phyloP scores from a whole-genome alignment of 1,284 basidiomycete genomes.

The Hypsizygus ulmarius region DNA sequence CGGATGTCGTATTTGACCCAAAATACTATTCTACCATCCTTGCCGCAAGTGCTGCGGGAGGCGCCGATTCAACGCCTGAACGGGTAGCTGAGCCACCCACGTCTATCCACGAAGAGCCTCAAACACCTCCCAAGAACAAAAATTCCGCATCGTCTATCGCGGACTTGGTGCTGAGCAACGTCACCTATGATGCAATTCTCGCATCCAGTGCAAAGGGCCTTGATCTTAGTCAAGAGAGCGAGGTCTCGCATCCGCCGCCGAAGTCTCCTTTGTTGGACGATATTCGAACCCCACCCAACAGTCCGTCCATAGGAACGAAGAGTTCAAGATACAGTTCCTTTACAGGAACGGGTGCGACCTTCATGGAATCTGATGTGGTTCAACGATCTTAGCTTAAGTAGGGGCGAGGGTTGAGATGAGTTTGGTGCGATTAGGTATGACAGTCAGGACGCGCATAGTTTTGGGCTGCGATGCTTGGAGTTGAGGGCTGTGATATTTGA shows the following conservation, averaged over 20 bases:
- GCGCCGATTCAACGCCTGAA: not conserved
- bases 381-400: not conserved
- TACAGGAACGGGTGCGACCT: conserved; percentile 4
- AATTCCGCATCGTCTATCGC: conserved; percentile 13
- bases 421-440: too few species aligned
- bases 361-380: conserved; percentile 9
- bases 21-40: conserved; percentile 11
- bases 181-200: conserved; percentile 23
- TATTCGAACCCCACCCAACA: conserved; percentile 19
- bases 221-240: conserved; percentile 1
- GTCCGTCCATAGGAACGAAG: conserved; percentile 5
- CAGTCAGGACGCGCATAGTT: too few species aligned
- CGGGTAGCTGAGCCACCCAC: not conserved
- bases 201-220: conserved; percentile 18
- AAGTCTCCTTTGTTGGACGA: conserved; percentile 3
- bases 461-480: too few species aligned
- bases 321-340: conserved; percentile 9
- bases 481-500: too few species aligned
- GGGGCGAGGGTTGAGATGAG: not conserved
- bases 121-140: not conserved
- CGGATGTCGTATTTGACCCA: conserved; percentile 14
- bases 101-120: not conserved
- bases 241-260: not conserved
- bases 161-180: conserved; percentile 19
- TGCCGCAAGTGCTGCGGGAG: not conserved